Base-by-base conservation (phyloP, 345 rosid genomes). In the Aethionema arabicum region DNA sequence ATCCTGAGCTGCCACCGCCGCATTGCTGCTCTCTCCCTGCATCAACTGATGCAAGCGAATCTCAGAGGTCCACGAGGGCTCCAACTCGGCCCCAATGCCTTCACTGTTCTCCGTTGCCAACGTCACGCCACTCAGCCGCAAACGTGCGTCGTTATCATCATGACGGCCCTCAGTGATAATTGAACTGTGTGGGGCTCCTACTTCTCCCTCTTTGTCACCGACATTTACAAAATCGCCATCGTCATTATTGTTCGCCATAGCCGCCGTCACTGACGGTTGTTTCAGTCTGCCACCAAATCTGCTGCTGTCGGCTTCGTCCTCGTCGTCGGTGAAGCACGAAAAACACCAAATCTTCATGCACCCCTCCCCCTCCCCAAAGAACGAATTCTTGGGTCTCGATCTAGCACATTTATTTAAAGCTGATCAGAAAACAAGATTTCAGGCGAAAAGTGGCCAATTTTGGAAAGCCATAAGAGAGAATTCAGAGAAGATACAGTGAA, bases 291-390 rank as follows among this genome's bases (percentile, higher is more conserved):
- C 51, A 33, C 61, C 27, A 21, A 21, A 21, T 21, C 27, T 21
- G 1, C 27, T 21, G 27, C 27, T 21, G 27, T 21, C 63, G 13
- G 59, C 74, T 29, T 69, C 73, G 31, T 73, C 80, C 66, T 67
- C 73, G 33, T 66, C 70, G 58, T 39, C 79, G 74, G 59, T 69
- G 82, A 90, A 87, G 78, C 91, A 87, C 21, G 75, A 56, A 70
- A 82, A 83, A 70, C 88, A 86, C 97, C 90, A 87, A 79, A 77
- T 87, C 91, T 72, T 93, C 96, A 93, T 90, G 75, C 99, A 93
- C 78, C 62, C 53, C 31, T 54, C 8, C 29, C 53, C 59, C 56
- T 39, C 44, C 30, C 16, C 47, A 32, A 44, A 49, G 27, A 39
- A 5, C 69, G 66, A 82, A 76, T 79, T 80, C 79, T 78, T 73